Evolutionary conservation across 495 filamentous ascomycete species (phyloP), one percentile per base, ranked within the genome.

Genomic region (Penicillium simplicissimum): DNA sequence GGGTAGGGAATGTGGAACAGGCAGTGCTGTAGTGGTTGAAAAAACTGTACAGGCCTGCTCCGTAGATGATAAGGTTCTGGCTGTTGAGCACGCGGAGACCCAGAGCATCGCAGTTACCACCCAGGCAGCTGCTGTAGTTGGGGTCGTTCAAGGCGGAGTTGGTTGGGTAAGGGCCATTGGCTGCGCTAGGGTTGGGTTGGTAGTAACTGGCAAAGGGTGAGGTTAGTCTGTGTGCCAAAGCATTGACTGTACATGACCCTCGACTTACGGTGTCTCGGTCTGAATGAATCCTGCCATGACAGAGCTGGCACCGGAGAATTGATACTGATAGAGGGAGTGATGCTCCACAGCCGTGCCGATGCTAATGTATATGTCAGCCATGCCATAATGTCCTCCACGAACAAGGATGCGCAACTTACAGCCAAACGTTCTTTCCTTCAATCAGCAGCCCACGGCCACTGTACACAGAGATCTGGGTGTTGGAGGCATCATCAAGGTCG

Each of bases 321-420:
- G 89, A 79, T 94, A 96, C 70, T 96, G 90, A 69, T 92, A 93
- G 1, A 96, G 80, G 5, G 82, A 76, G 71, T 87, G 84, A 74
- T 96, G 92, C 74, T 96, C 92, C 5, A 87, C 86, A 0, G 82
- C 82, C 0, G 91, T 93, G 51, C 90, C 92, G 47, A 85, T 77
- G 15, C 76, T 78, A 34, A 56, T 1, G n/a, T 58, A 17, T 2
- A n/a, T 21, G 54, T 69, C n/a, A 70, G 65, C 45, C 15, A 51
- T 23, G 15, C 33, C 1, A 6, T 19, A 1, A n/a, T 3, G 9
- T 14, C 15, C 1, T 19, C 19, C 3, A n/a, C 4, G 28, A 15
- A 7, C 13, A 5, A 34, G n/a, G 25, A 37, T 1, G 14, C 10
- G 17, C 14, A 28, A 68, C 76, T 70, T 64, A 78, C 76, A 90